phyloP scores from a whole-genome alignment of 805 yeast species.

The Kuraishia ogatae region DNA sequence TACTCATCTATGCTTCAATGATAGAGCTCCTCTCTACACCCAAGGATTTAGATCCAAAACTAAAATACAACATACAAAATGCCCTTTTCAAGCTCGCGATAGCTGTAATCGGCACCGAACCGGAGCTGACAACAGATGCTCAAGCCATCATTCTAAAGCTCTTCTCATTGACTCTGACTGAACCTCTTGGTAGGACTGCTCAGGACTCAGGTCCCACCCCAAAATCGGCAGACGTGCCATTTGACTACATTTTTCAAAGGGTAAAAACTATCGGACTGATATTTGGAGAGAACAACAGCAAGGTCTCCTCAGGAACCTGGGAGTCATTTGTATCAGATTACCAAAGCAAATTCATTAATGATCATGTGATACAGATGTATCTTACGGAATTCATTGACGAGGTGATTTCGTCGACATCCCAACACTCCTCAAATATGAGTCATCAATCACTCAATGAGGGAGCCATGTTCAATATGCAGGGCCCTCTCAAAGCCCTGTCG shows the following conservation, averaged over 20 bases:
- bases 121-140: background rate
- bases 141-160: background rate
- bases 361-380: background rate
- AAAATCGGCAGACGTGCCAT: slow-evolving; percentile 6
- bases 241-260: slow-evolving; percentile 10
- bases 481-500: background rate
- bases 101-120: background rate
- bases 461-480: background rate
- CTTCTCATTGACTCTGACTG: background rate
- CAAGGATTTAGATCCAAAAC: background rate
- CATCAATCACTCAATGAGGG: background rate
- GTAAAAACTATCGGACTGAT: slow-evolving; percentile 12
- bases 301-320: background rate
- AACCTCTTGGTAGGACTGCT: background rate
- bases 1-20: background rate
- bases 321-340: background rate
- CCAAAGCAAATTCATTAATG: background rate
- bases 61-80: background rate
- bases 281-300: background rate
- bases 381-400: background rate
- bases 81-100: background rate
- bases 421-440: background rate
- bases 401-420: background rate
- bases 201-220: background rate
- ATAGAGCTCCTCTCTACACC: background rate